Evolutionary conservation across 495 filamentous ascomycete genomes (phyloP), one percentile per base, ranked within the genome.

Genomic region (Margaritispora aquatica): DNA sequence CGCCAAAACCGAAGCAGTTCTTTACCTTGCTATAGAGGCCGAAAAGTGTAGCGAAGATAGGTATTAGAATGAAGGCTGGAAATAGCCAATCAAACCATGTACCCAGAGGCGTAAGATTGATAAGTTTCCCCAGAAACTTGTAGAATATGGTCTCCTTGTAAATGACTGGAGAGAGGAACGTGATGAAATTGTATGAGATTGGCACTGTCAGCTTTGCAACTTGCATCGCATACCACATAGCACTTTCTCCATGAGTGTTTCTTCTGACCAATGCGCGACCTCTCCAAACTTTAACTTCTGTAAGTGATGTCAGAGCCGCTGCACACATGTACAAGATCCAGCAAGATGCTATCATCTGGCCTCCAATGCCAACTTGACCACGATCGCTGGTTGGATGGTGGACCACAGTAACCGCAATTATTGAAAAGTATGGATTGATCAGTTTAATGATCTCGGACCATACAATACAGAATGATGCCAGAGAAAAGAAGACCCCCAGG

Each of bases 301-400:
- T 87, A 62, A 98, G 83, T 34, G 90, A 90, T 56, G 84, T 87
- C 46, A 97, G 82, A 7, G 93, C 90, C 34, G 88, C 88, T 41
- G 85, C 78, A 69, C 83, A 88, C 93, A 97, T 97, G 75, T 97
- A 98, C 24, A 91, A 71, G 63, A 98, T 85, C 94, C 94, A 98
- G 27, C 84, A 74, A 10, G 89, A 86, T 10, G 93, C 87, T 51
- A 89, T 88, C 49, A 89, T 70, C 69, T 98, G 94, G 29, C 90
- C 88, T 10, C 86, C 85, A 62, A 97, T 88, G 13, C 88, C 88
- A 64, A 96, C 80, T 24, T 86, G 81, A 41, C 85, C 84, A n/a
- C 79, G 75, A 3, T 82, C 75, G 27, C 75, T 77, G 51, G 80
- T 77, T 55, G 81, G 84, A 61, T 94, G 86, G 50, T 94, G 90